Percentiles rank a stretch among this genome's conserved stretches.
phyloP scores from a whole-genome alignment of 345 rosid species.

The Euclidium syriacum region DNA sequence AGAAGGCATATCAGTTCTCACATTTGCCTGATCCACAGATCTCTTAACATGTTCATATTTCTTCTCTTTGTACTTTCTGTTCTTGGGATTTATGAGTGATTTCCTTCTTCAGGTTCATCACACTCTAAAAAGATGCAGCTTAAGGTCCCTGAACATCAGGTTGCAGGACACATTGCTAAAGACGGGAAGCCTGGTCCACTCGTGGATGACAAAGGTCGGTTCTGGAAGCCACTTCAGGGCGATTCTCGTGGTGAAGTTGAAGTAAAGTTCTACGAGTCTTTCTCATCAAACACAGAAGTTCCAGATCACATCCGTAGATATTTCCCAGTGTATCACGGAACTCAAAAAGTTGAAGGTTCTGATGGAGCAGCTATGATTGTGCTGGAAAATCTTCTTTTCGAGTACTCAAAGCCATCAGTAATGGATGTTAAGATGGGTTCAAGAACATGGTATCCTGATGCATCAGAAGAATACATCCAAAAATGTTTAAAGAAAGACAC shows the following conservation, averaged over 20 bases:
- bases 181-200: slow-evolving; percentile 73
- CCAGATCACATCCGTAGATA: slow-evolving; percentile 61
- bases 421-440: slow-evolving; percentile 92
- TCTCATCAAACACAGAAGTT: slow-evolving; percentile 47
- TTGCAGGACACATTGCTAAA: slow-evolving; percentile 79
- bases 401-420: slow-evolving; percentile 45
- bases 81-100: slow-evolving; percentile 4
- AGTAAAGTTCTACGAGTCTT: slow-evolving; percentile 62
- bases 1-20: too few relatives aligned
- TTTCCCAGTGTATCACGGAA: slow-evolving; percentile 73
- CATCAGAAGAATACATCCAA: slow-evolving; percentile 61
- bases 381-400: slow-evolving; percentile 52
- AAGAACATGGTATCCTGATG: slow-evolving; percentile 91
- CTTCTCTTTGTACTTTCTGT: background rate
- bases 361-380: slow-evolving; percentile 71
- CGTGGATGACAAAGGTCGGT: slow-evolving; percentile 69
- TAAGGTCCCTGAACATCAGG: slow-evolving; percentile 86
- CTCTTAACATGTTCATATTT: background rate
- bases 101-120: slow-evolving; percentile 19
- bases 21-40: background rate
- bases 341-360: slow-evolving; percentile 66
- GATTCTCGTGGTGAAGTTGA: slow-evolving; percentile 68
- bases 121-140: slow-evolving; percentile 46
- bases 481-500: slow-evolving; percentile 65
- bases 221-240: slow-evolving; percentile 86